Evolutionary conservation across 2,329 filamentous ascomycete genomes (phyloP).

Genomic region (Diaporthe ilicicola): DNA sequence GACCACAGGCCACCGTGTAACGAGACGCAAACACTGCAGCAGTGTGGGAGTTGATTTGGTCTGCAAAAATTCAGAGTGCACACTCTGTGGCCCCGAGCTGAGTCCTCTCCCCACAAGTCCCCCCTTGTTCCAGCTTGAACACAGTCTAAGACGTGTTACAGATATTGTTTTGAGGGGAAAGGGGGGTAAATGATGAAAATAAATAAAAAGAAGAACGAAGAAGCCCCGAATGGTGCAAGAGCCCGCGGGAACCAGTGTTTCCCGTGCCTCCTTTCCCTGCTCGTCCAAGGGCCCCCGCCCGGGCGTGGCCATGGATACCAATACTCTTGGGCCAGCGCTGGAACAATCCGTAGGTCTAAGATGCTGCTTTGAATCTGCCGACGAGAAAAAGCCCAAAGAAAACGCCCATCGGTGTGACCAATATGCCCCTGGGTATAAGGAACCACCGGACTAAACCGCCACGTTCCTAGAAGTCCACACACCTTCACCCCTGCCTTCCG

Average conservation of each 20-base stretch:
- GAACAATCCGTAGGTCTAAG: constrained; percentile 6
- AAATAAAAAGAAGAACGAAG: background rate
- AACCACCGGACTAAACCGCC: background rate
- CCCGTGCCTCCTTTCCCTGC: background rate
- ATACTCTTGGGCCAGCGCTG: constrained; percentile 3
- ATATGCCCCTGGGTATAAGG: background rate
- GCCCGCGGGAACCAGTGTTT: background rate
- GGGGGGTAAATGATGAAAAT: background rate
- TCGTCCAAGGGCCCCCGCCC: background rate
- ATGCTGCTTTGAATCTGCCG: constrained; percentile 11
- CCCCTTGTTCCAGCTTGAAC: background rate
- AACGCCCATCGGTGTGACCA: constrained; percentile 16
- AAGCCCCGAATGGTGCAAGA: background rate
- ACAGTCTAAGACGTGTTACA: background rate
- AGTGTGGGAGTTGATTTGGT: background rate
- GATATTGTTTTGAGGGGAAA: background rate
- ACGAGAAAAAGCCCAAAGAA: constrained; percentile 20
- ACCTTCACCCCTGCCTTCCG: background rate
- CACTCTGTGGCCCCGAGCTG: background rate
- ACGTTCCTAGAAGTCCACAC: no score
- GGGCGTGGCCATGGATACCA: background rate
- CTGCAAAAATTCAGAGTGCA: background rate
- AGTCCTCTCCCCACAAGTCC: background rate
- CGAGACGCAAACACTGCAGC: background rate
- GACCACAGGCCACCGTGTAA: background rate